phyloP scores from a whole-genome alignment of 176 grass and related monocot genomes.

The Oryza brachyantha region DNA sequence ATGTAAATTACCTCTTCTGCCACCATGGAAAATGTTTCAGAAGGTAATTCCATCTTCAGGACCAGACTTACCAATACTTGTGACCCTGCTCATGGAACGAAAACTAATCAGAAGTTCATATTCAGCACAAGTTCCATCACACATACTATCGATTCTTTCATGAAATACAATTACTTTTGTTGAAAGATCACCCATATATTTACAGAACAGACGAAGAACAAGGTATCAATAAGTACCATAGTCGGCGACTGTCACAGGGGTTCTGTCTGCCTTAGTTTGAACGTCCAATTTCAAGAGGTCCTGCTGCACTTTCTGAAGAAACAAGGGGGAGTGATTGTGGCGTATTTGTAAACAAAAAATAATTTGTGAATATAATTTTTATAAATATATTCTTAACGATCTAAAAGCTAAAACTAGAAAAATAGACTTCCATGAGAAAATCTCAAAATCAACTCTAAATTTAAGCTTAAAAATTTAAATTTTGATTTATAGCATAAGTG shows the following conservation, averaged over 20 bases:
- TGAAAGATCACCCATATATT: conserved; percentile 1
- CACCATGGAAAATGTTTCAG: conserved; percentile 74
- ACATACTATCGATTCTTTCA: too few species aligned
- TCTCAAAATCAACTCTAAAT: too few species aligned
- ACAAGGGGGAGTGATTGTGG: too few species aligned
- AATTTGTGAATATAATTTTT: too few species aligned
- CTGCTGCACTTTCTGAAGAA: conserved; percentile 64
- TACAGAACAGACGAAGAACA: not conserved
- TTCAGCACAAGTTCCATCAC: too few species aligned
- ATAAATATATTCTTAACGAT: too few species aligned
- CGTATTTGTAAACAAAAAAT: too few species aligned
- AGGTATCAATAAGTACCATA: conserved; percentile 55
- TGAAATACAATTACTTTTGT: not conserved
- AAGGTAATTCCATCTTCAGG: conserved; percentile 64
- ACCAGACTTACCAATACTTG: conserved; percentile 82
- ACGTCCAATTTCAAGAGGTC: conserved; percentile 70
- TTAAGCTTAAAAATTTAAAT: too few species aligned
- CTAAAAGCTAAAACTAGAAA: too few species aligned
- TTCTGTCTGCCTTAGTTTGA: conserved; percentile 85
- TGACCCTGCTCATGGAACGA: conserved; percentile 42
- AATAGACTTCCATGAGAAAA: too few species aligned
- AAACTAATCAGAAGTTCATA: too few species aligned
- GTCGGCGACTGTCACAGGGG: conserved; percentile 88
- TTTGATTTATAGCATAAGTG: too few species aligned
- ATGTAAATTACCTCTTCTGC: conserved; percentile 81